A percentile compares a stretch with the other conserved stretches of the same genome.
These are phyloP conservation scores for Vanderwaltozyma polyspora DNA, from an alignment of 805 yeast genomes.

Conservation along the genomic window DNA sequence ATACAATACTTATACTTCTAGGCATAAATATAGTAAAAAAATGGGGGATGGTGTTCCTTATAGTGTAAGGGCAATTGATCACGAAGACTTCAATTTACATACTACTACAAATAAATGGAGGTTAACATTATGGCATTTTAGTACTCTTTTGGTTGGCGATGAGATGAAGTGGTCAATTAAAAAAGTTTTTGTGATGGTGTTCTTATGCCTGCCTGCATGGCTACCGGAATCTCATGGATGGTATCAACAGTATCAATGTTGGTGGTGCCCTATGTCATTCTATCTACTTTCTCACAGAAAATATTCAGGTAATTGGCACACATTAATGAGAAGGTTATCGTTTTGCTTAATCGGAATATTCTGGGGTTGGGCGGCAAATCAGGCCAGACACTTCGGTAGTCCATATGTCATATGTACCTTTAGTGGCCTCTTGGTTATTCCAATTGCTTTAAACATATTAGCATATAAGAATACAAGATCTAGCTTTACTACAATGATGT, in stretches of 20 bases:
- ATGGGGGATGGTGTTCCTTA: slow-evolving; percentile 2
- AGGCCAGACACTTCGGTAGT: slow-evolving; percentile 29
- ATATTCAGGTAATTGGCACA: slow-evolving; percentile 29
- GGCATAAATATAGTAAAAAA: slow-evolving; percentile 16
- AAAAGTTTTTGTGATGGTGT: slow-evolving; percentile 27
- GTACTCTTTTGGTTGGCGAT: slow-evolving; percentile 25
- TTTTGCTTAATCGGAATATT: slow-evolving; percentile 33
- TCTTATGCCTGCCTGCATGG: slow-evolving; percentile 37
- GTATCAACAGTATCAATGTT: slow-evolving; percentile 34
- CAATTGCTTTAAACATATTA: slow-evolving; percentile 27
- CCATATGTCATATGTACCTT: slow-evolving; percentile 33
- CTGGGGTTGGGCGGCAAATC: slow-evolving; percentile 38
- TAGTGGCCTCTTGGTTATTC: slow-evolving; percentile 27
- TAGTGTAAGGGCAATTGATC: slow-evolving; percentile 31
- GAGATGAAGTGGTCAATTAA: slow-evolving; percentile 37
- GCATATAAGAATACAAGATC: slow-evolving; percentile 33
- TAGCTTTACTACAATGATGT: slow-evolving; percentile 30
- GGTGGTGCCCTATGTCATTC: slow-evolving; percentile 33
- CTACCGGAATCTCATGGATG: slow-evolving; percentile 29
- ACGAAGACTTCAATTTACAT: slow-evolving; percentile 32
- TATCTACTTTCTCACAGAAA: slow-evolving; percentile 33
- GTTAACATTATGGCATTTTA: slow-evolving; percentile 30
- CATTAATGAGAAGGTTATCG: slow-evolving; percentile 23
- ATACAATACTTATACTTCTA: slow-evolving; percentile 35
- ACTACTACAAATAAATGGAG: slow-evolving; percentile 28